Evolutionary conservation across 2,329 filamentous ascomycete genomes (phyloP).

Genomic region (Pseudocercospora eumusae): DNA sequence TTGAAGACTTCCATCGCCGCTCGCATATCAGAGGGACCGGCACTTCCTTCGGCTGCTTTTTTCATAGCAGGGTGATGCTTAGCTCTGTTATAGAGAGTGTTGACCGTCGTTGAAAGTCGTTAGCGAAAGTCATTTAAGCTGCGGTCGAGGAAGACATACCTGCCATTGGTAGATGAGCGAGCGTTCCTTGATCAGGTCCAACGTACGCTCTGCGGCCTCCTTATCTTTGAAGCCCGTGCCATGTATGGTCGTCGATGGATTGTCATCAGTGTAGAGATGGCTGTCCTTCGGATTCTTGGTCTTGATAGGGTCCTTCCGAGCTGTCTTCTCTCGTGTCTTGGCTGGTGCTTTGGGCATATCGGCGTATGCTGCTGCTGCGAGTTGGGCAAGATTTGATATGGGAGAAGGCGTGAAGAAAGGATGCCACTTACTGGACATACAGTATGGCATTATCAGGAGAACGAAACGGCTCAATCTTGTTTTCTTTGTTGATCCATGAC

Average conservation of each 20-base stretch:
- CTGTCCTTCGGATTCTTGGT: constrained; percentile 30
- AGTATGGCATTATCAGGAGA: constrained; percentile 1
- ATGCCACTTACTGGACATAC: background rate
- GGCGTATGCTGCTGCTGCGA: background rate
- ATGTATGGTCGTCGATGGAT: constrained; percentile 38
- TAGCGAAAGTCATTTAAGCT: too few relatives aligned
- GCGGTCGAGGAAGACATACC: too few relatives aligned
- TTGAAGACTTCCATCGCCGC: constrained; percentile 35
- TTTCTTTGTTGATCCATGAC: constrained; percentile 9
- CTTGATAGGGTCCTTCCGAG: constrained; percentile 17
- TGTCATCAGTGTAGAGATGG: constrained; percentile 41
- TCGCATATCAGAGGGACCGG: constrained; percentile 29
- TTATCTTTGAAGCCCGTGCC: constrained; percentile 40
- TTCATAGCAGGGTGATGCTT: constrained; percentile 36
- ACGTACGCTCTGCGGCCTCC: constrained; percentile 31
- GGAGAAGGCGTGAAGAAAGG: background rate
- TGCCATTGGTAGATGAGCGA: constrained; percentile 40
- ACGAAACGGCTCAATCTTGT: constrained; percentile 10
- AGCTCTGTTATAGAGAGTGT: constrained; percentile 38
- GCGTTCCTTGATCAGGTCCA: constrained; percentile 35
- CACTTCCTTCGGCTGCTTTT: constrained; percentile 26
- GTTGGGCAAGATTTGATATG: background rate
- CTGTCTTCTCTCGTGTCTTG: constrained; percentile 11
- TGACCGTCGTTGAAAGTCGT: too few relatives aligned
- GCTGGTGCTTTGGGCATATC: constrained; percentile 25